phyloP scores from a whole-genome alignment of 2,329 filamentous ascomycete genomes.

The Zalaria sp. region DNA sequence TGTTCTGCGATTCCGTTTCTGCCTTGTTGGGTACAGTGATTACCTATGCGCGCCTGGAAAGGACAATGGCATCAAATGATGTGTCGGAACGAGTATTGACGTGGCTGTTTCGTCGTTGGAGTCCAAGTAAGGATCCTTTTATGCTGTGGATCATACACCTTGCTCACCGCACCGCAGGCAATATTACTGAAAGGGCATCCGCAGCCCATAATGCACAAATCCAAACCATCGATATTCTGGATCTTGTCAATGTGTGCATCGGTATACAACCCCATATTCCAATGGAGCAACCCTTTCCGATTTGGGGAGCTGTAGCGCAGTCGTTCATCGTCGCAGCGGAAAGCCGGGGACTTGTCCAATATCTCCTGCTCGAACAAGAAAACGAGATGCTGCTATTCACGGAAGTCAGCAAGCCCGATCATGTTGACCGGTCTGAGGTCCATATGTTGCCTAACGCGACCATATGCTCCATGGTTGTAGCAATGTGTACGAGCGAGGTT shows the following conservation, averaged over 20 bases:
- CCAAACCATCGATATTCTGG: constrained; percentile 50
- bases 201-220: constrained; percentile 51
- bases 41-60: constrained; percentile 49
- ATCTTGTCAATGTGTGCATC: constrained; percentile 55
- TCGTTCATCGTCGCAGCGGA: constrained; percentile 27
- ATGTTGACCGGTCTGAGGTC: too few species aligned
- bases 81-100: constrained; percentile 59
- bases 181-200: constrained; percentile 47
- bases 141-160: too few species aligned
- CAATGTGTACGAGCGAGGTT: constrained; percentile 1
- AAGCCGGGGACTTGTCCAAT: constrained; percentile 30
- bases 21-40: constrained; percentile 58
- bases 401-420: too few species aligned
- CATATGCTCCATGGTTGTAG: neutral
- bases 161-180: constrained; percentile 13
- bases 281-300: constrained; percentile 14
- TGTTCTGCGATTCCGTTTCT: constrained; percentile 67
- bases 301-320: constrained; percentile 27
- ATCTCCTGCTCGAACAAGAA: constrained; percentile 28
- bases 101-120: constrained; percentile 77
- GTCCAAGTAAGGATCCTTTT: constrained; percentile 43
- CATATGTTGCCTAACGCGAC: too few species aligned
- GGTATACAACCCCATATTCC: constrained; percentile 31
- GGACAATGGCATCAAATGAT: constrained; percentile 52
- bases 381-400: too few species aligned